Evolutionary conservation across 1,284 basidiomycete species (phyloP), one percentile per base, ranked within the genome.

Genomic region (Ustilago bromivora): DNA sequence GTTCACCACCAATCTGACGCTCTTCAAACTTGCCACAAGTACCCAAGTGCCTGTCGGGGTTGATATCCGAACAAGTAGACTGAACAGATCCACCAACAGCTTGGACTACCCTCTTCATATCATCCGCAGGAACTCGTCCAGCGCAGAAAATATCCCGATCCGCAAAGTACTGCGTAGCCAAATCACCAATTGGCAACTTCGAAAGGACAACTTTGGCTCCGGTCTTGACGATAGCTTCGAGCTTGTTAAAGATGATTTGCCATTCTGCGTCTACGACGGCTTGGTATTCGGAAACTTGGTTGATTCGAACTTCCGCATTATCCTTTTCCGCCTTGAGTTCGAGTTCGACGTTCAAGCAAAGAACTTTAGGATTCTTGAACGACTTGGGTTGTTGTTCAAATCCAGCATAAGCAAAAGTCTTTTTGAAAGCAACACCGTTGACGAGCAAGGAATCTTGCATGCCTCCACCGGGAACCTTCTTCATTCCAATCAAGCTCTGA

Each of bases 321-420:
- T 99, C 97, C 88, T 98, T 97, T 88, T 99, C 97, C 0, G 97
- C 97, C 88, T 99, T 99, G 83, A 99, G 90, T 88, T 99, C 97
- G 67, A 99, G 91, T 87, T 99, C 97, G 80, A 99, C 96, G 86
- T 99, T 99, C 72, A 99, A 88, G 84, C 94, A 97, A 36, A 98
- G 89, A 61, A 99, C 92, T 79, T 95, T 92, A 57, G 96, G 95
- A 85, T 97, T 87, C 73, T 88, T 89, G 89, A 99, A 98, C 28
- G 90, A 90, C 88, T 99, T 99, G 54, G 97, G 97, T 87, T 99
- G 97, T 87, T 99, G 97, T 87, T 99, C 97, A 52, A 98, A 98
- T 61, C 97, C 97, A 52, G 97, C 97, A 83, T 99, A 99, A 3
- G 95, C 96, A 88, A 99, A 99, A 0, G 97, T 99, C 89, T 99